Evolutionary conservation across 768 basidiomycete species (phyloP), one percentile per base, ranked within the genome.

Genomic region (Dioszegia aurantiaca): DNA sequence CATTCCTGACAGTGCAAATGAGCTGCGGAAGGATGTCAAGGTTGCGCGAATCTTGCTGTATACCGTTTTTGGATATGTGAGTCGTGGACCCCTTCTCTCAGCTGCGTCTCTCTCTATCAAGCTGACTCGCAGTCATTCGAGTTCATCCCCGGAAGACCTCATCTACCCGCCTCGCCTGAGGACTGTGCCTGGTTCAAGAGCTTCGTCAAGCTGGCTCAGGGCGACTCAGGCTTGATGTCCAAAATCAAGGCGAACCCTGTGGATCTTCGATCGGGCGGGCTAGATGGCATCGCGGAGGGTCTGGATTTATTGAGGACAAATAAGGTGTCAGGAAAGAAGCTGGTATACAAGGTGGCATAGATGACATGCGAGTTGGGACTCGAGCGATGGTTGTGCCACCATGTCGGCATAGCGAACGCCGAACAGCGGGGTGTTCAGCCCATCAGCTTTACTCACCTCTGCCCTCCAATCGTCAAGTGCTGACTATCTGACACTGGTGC

Each of bases 171-270:
- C 21, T 43, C 53, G 46, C 67, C 67, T 4, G 56, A 55, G 26
- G 57, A 69, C 55, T 37, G 52, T 5, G 63, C 51, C 10, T 68
- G 65, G 42, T 63, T 51, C 37, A 56, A 27, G 9, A 55, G 65
- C 14, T 43, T 64, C 28, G 36, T 41, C 48, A 48, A 36, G 21
- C 39, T 23, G 14, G 58, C 56, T 1, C 42, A 64, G 2, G 60
- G 65, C 12, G 51, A 53, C 10, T 10, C 8, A 16, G 51, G 51
- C 12, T 46, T 66, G 19, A 62, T 75, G 27, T 47, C 47, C 23
- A 58, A 68, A 37, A 63, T 72, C 63, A 62, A 59, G 43, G 58
- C 68, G n/a, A 70, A 68, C 58, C 73, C 69, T 3, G 53, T 71
- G 2, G 61, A 62, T 55, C n/a, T 69, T 51, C 52, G 66, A 24